Percentiles rank a stretch among this genome's conserved stretches.
Conservation (phyloP, 331 rosid genomes). For the Spiraea crenata region DNA sequence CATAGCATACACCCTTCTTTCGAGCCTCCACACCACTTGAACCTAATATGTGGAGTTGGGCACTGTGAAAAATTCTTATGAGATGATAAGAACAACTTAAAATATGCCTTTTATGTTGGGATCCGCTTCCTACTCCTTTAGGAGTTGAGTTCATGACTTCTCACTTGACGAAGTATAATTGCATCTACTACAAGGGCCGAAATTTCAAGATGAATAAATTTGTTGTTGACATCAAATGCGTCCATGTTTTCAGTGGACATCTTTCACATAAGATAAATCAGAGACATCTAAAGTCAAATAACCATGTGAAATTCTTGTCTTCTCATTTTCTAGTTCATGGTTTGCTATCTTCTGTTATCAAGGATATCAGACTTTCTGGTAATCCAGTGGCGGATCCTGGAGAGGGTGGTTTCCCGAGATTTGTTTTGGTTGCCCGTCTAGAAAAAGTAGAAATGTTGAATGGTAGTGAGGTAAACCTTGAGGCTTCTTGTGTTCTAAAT, state of each 20-base stretch:
- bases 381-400: conserved; percentile 78
- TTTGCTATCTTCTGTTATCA: conserved; percentile 25
- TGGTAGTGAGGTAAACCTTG: conserved; percentile 78
- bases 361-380: conserved; percentile 88
- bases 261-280: not conserved
- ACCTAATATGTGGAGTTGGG: not conserved
- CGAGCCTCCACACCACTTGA: not conserved
- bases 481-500: conserved; percentile 11
- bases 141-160: not conserved
- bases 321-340: conserved; percentile 1
- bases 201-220: not conserved
- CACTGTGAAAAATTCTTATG: not conserved
- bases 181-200: not conserved
- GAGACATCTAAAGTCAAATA: not conserved
- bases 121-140: not conserved
- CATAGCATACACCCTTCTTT: not conserved
- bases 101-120: not conserved
- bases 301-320: not conserved
- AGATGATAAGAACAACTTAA: not conserved
- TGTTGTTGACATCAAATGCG: not conserved
- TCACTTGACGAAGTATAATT: not conserved
- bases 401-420: conserved; percentile 77
- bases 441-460: conserved; percentile 67
- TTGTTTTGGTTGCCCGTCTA: conserved; percentile 72
- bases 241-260: not conserved